A percentile compares a stretch with the other conserved stretches of the same genome.
Conservation (phyloP, 768 basidiomycete species). For the Calocybe gangraenosa region DNA sequence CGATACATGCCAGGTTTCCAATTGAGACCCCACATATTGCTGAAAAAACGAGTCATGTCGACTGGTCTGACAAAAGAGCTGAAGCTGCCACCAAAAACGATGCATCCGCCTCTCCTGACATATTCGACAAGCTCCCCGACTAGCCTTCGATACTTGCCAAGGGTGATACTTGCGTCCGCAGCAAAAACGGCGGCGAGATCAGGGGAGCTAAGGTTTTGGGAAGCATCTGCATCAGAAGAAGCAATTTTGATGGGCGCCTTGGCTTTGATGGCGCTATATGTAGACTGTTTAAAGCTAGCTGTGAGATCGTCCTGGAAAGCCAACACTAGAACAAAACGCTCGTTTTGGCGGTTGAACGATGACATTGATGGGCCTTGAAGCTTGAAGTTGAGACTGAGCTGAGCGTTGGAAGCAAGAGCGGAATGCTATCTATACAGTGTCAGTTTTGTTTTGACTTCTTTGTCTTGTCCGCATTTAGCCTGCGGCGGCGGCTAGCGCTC, state of each 20-base stretch:
- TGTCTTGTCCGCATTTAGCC: no score
- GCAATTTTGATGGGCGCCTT: slow-evolving; percentile 21
- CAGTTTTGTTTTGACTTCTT: no score
- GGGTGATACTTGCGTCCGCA: slow-evolving; percentile 30
- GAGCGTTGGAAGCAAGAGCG: no score
- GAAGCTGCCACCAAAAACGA: slow-evolving; percentile 32
- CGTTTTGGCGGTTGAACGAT: background rate
- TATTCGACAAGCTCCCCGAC: slow-evolving; percentile 32
- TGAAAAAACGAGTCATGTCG: slow-evolving; percentile 25
- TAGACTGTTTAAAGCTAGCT: slow-evolving; percentile 21
- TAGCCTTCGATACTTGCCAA: slow-evolving; percentile 17
- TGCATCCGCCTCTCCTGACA: slow-evolving; percentile 32
- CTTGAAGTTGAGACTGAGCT: no score
- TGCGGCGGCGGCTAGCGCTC: no score
- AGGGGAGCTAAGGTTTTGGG: slow-evolving; percentile 22
- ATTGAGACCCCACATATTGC: slow-evolving; percentile 26
- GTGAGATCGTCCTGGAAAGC: no score
- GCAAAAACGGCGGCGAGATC: slow-evolving; percentile 29
- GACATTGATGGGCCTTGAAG: no score
- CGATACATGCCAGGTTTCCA: slow-evolving; percentile 38
- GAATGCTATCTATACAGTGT: no score
- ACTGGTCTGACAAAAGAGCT: slow-evolving; percentile 21
- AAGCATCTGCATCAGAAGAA: slow-evolving; percentile 10
- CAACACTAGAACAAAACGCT: slow-evolving; percentile 25
- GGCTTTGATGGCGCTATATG: slow-evolving; percentile 22